phyloP scores from a whole-genome alignment of 495 filamentous ascomycete species.

The Hyaloscypha variabilis region DNA sequence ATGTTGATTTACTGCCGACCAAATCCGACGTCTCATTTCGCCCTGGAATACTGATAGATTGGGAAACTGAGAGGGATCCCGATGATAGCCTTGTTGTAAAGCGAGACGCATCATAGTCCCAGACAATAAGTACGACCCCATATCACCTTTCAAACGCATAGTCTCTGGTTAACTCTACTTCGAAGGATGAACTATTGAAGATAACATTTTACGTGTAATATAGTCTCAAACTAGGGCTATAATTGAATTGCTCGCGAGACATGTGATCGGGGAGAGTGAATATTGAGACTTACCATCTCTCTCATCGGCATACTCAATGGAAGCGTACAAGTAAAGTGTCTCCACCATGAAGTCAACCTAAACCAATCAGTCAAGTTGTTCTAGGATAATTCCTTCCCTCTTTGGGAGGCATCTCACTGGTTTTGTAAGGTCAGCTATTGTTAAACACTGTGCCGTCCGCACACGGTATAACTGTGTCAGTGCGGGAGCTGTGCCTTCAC shows the following conservation, averaged over 20 bases:
- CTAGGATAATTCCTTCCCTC: not conserved
- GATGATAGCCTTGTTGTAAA: conserved; percentile 58
- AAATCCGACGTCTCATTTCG: conserved; percentile 61
- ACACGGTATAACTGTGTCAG: conserved; percentile 21
- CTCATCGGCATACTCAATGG: conserved; percentile 47
- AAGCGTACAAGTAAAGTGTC: conserved; percentile 48
- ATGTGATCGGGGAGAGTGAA: not conserved
- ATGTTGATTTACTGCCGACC: conserved; percentile 40
- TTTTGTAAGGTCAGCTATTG: conserved; percentile 45
- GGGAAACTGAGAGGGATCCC: conserved; percentile 49
- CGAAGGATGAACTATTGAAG: not conserved
- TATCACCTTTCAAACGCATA: conserved; percentile 29
- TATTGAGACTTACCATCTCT: conserved; percentile 30
- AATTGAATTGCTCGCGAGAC: not conserved
- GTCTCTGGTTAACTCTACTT: not conserved
- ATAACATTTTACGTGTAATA: not conserved
- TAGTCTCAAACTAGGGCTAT: not conserved
- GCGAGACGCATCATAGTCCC: conserved; percentile 52
- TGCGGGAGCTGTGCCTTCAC: conserved; percentile 28
- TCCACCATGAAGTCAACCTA: conserved; percentile 43
- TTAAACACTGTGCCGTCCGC: conserved; percentile 42
- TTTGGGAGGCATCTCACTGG: conserved; percentile 31
- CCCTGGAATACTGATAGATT: conserved; percentile 55
- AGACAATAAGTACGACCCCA: conserved; percentile 50
- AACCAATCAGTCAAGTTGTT: not conserved